Evolutionary conservation across 106 monocot species (phyloP), one percentile per base, ranked within the genome.

Genomic region (Dendrobium huoshanense): DNA sequence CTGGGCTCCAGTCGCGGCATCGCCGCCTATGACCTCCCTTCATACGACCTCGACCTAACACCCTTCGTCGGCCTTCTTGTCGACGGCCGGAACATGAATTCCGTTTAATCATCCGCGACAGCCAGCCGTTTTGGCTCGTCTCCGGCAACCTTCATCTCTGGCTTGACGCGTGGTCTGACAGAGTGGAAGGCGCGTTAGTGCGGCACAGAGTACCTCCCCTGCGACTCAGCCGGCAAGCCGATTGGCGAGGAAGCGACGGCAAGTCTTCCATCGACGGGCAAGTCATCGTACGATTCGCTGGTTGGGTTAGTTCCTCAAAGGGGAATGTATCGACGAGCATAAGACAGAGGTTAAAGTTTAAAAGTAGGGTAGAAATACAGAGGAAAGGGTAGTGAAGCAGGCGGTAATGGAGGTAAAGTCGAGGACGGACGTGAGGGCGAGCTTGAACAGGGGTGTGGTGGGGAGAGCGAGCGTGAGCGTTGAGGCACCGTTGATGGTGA

Each of bases 101-200:
- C 27, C 73, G 84, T 45, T 77, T 87, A 16, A 77, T 77, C 11
- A 79, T 89, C 7, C 44, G 25, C 1, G 84, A 87, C 24, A 51
- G 79, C 78, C 75, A 78, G 55, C 78, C 86, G 1, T 80, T 76
- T 70, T 87, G 89, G 89, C 84, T 88, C 33, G 77, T 91, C 4
- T 78, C 80, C 11, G 91, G 82, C 0, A 91, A 91, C 74, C 70
- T 91, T 18, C 91, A 91, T 55, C 82, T 91, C 22, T 91, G 91
- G 91, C 11, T 91, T 4, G 91, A 91, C 41, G 78, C 80, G 1
- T 55, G 84, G 54, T 79, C 83, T 25, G 73, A 75, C 19, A 15
- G 47, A 2, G 82, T 86, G 8, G 61, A 73, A 7, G 91, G 82
- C 4, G 74, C 33, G 22, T 7, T 91, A 55, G 49, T 84, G 18